Base-by-base conservation (phyloP, 352 stramenopile genomes). In the Globisporangium rhizosaccharum region DNA sequence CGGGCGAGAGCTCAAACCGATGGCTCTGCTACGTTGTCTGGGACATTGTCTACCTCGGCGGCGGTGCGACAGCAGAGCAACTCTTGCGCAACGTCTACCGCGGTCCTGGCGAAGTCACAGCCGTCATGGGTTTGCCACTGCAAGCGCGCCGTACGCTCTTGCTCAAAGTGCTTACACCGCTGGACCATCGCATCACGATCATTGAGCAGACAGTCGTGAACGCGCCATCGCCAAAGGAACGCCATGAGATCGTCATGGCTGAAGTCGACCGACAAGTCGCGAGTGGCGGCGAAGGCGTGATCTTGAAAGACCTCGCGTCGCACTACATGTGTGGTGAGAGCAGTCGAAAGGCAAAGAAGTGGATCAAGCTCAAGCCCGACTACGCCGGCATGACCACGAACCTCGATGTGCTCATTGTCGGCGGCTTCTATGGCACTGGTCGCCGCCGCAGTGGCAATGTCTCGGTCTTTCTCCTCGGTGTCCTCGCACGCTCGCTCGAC, bases 261-360 rank as follows among this genome's bases (percentile, higher is more conserved):
- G 82, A 92, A 50, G 73, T 94, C 2, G 83, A 94, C 62, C 57
- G 66, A 18, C 76, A 90, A 53, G 50, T 94, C 15, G 67, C 71
- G 11, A 89, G 85, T n/a, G 85, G 85, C 51, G 85, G 78, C 8
- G 85, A 94, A 57, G 85, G 85, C 14, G 72, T 94, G 39, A 92
- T 94, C 33, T 66, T 94, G 52, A 94, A 94, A 66, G 82, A 94
- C 56, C 47, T 91, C 20, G 90, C 90, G n/a, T 77, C 85, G 11
- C 85, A 94, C 46, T 94, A 94, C 46, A 93, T 94, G 82, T 94
- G 83, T 49, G 85, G 83, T 26, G 85, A 94, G 59, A 87, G 65
- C 49, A 89, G 82, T 58, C 74, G 83, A 3, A 85, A 85, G 63
- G 73, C 80, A 15, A 88, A 90, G 60, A 89, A 82, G 28, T 95